A percentile compares a stretch with the other conserved stretches of the same genome.
phyloP scores from a whole-genome alignment of 169 alveolate genomes.

The Cryptosporidium ubiquitum region DNA sequence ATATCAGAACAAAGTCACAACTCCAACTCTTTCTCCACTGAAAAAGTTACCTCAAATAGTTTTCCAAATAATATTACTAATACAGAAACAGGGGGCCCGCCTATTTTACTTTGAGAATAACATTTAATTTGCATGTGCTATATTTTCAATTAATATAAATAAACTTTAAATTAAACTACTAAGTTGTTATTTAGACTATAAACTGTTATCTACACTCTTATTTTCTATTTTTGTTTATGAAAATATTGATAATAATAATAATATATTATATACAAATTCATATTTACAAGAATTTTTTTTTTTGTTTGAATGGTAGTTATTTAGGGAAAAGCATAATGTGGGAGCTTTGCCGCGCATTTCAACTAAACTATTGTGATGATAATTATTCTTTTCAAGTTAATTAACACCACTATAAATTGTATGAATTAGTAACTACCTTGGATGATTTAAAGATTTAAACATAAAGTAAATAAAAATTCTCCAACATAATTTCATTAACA shows the following conservation, averaged over 20 bases:
- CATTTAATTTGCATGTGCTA: not conserved
- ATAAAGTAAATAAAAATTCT: too few relatives aligned
- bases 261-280: too few relatives aligned
- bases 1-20: not conserved
- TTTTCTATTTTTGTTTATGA: too few relatives aligned
- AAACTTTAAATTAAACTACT: not conserved
- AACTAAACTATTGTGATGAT: too few relatives aligned
- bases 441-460: too few relatives aligned
- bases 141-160: not conserved
- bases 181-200: not conserved
- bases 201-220: not conserved
- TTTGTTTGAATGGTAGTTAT: not conserved
- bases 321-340: not conserved
- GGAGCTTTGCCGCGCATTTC: not conserved
- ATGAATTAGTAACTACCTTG: not conserved
- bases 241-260: too few relatives aligned
- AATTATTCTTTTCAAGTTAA: too few relatives aligned
- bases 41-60: not conserved
- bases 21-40: not conserved
- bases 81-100: constrained; percentile 37
- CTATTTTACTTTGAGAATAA: constrained; percentile 19
- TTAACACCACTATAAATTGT: not conserved
- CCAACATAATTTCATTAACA: not conserved
- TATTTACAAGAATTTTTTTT: not conserved
- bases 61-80: not conserved